phyloP scores from a whole-genome alignment of 352 stramenopile species.

The Phytophthora pluvialis region DNA sequence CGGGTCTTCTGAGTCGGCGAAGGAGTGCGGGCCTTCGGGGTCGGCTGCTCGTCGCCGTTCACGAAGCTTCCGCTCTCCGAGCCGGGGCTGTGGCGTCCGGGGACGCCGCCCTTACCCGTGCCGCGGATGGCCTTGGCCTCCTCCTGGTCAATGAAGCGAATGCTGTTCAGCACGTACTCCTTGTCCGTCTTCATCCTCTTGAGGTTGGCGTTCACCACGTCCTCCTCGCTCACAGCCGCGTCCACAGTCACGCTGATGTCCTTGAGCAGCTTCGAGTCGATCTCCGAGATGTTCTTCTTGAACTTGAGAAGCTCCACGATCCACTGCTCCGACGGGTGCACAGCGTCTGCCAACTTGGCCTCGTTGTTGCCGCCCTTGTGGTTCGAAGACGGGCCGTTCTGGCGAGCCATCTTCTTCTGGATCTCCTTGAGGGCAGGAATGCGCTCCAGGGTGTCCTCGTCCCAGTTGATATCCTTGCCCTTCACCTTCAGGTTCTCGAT shows the following conservation, averaged over 20 bases:
- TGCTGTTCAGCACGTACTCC: constrained; percentile 90
- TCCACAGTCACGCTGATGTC: constrained; percentile 63
- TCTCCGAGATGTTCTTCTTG: constrained; percentile 88
- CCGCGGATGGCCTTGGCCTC: constrained; percentile 88
- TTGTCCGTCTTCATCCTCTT: constrained; percentile 91
- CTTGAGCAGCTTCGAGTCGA: constrained; percentile 73
- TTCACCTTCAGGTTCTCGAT: constrained; percentile 85
- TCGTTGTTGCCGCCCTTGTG: constrained; percentile 50
- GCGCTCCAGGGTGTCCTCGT: constrained; percentile 82
- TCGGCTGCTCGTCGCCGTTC: constrained; percentile 44
- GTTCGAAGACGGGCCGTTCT: constrained; percentile 43
- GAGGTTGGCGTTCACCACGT: constrained; percentile 63
- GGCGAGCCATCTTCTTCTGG: constrained; percentile 78
- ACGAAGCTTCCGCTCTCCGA: constrained; percentile 67
- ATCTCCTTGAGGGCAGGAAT: constrained; percentile 89
- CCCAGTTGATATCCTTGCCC: constrained; percentile 88
- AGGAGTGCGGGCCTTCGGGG: constrained; percentile 39
- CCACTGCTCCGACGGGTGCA: constrained; percentile 88
- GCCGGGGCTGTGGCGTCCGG: constrained; percentile 51
- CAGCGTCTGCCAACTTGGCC: constrained; percentile 62
- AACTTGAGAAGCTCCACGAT: constrained; percentile 87
- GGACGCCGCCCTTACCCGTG: constrained; percentile 69
- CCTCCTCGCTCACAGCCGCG: constrained; percentile 64
- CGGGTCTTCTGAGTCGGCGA: constrained; percentile 42
- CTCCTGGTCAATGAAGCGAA: constrained; percentile 90